phyloP scores from a whole-genome alignment of 75 land plant genomes.

The Chamaecyparis obtusa region DNA sequence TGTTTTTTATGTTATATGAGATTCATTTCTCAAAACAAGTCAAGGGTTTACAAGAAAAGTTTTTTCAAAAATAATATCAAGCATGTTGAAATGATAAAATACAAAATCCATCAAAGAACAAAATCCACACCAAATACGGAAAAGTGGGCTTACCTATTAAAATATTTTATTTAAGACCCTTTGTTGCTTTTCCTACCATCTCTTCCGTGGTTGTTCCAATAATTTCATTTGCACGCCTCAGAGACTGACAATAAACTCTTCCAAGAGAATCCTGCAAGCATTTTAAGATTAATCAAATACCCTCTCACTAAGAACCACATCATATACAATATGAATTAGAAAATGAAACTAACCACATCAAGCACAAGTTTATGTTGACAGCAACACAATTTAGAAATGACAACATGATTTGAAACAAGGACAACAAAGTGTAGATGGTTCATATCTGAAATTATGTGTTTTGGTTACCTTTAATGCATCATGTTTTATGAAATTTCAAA shows the following conservation, averaged over 20 bases:
- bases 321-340: background rate
- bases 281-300: background rate
- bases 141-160: background rate
- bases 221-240: slow-evolving; percentile 87
- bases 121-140: background rate
- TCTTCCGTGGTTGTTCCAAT: slow-evolving; percentile 93
- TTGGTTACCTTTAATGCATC: background rate
- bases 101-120: background rate
- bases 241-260: slow-evolving; percentile 52
- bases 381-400: background rate
- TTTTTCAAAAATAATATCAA: background rate
- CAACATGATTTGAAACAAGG: background rate
- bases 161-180: slow-evolving; percentile 9
- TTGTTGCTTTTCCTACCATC: slow-evolving; percentile 56
- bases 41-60: background rate
- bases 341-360: background rate
- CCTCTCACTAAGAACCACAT: background rate
- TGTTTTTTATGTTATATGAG: background rate
- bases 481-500: background rate
- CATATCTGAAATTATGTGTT: background rate
- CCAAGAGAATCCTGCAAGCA: slow-evolving; percentile 70
- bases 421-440: background rate
- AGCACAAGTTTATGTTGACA: background rate
- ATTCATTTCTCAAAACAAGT: background rate
- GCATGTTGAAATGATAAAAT: background rate